These are phyloP conservation scores for Phytophthora cactorum DNA, from an alignment of 352 stramenopile species.

Conservation along the genomic window DNA sequence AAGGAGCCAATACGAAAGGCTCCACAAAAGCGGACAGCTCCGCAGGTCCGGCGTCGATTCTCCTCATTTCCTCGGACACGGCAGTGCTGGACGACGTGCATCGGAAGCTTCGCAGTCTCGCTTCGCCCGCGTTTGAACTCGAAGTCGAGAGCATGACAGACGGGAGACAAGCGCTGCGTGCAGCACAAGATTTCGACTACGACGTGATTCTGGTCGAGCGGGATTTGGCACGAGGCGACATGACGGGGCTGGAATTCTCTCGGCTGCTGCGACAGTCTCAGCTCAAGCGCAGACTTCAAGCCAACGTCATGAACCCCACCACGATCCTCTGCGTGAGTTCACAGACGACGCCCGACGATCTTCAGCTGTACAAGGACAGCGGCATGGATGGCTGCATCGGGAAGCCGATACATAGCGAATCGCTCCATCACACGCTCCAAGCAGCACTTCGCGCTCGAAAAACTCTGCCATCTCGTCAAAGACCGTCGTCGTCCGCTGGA, in stretches of 20 bases:
- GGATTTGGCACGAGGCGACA: constrained; percentile 44
- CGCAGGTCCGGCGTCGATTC: constrained; percentile 9
- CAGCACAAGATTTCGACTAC: constrained; percentile 61
- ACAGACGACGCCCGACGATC: constrained; percentile 64
- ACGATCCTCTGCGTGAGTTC: constrained; percentile 77
- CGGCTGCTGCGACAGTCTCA: constrained; percentile 82
- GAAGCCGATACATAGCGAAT: constrained; percentile 73
- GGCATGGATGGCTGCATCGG: constrained; percentile 93
- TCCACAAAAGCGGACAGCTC: not conserved
- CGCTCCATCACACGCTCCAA: constrained; percentile 80
- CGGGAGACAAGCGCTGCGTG: constrained; percentile 54
- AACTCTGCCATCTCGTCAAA: not conserved
- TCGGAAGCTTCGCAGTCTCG: constrained; percentile 30
- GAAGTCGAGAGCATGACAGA: constrained; percentile 71
- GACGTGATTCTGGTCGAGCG: constrained; percentile 89
- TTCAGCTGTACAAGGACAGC: constrained; percentile 88
- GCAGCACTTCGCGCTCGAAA: constrained; percentile 56
- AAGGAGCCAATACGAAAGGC: constrained; percentile 8
- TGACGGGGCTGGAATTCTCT: constrained; percentile 82
- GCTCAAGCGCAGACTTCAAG: constrained; percentile 51
- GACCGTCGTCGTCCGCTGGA: constrained; percentile 4
- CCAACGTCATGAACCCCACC: constrained; percentile 15
- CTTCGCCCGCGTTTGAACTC: constrained; percentile 23
- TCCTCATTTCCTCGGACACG: constrained; percentile 51
- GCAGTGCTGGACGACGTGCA: constrained; percentile 46